A percentile compares a stretch with the other conserved stretches of the same genome.
Conservation (phyloP, 2,329 filamentous ascomycete genomes). For the Alternaria atra region DNA sequence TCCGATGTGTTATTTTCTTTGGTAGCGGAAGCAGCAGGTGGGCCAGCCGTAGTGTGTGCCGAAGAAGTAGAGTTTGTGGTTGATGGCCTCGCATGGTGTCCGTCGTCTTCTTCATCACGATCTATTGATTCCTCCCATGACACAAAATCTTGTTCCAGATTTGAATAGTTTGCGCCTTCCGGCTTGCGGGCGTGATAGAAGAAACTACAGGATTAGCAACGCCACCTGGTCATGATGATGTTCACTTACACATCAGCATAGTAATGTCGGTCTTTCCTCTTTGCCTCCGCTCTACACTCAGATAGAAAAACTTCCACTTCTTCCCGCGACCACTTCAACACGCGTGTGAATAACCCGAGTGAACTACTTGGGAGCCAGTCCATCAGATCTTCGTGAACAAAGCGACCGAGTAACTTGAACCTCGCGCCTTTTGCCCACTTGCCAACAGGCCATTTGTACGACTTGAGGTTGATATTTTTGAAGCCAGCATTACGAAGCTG, state of each 20-base stretch:
- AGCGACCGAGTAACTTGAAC: conserved; percentile 39
- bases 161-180: conserved; percentile 1
- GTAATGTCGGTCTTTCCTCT: conserved; percentile 37
- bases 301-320: conserved; percentile 42
- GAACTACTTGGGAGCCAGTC: conserved; percentile 39
- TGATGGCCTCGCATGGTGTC: not conserved
- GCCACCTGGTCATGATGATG: not conserved
- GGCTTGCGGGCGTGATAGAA: conserved; percentile 41
- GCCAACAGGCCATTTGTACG: conserved; percentile 45
- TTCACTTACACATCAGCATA: conserved; percentile 37
- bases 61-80: not conserved
- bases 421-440: conserved; percentile 44
- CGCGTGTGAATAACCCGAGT: conserved; percentile 40
- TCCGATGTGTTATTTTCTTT: not conserved
- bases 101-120: conserved; percentile 28
- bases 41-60: not conserved
- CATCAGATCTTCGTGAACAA: conserved; percentile 37
- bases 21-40: not conserved
- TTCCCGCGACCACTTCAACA: conserved; percentile 38
- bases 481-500: conserved; percentile 38
- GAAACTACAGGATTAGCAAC: conserved; percentile 24
- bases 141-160: conserved; percentile 15
- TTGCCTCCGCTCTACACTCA: conserved; percentile 37
- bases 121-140: conserved; percentile 37
- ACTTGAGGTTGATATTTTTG: conserved; percentile 36